Conservation (phyloP, 768 basidiomycete species). For the Cystofilobasidium macerans region DNA sequence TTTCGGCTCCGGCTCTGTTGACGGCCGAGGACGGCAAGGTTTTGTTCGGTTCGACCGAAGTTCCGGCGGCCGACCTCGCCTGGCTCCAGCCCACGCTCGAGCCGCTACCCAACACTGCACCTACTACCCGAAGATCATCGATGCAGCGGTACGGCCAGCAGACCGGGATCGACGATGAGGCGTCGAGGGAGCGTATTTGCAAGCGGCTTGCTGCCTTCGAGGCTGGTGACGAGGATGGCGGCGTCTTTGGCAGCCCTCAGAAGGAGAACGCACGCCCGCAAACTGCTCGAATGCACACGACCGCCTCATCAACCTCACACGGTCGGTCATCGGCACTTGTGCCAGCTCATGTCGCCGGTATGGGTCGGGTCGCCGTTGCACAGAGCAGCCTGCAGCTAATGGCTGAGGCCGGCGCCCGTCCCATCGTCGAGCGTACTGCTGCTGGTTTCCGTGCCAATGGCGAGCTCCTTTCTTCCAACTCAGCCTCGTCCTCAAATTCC, state of each 20-base stretch:
- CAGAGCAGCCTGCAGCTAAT: conserved; percentile 7
- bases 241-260: conserved; percentile 5
- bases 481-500: neutral
- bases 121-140: neutral
- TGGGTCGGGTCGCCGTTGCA: conserved; percentile 19
- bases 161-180: neutral
- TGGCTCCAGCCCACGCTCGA: conserved; percentile 12
- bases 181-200: conserved; percentile 8
- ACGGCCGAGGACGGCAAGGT: conserved; percentile 13
- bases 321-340: neutral
- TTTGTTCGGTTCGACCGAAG: conserved; percentile 8
- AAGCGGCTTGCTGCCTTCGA: conserved; percentile 14
- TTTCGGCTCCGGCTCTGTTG: conserved; percentile 18
- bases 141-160: too few species aligned
- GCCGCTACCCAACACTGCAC: neutral
- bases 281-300: neutral
- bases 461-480: neutral
- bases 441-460: too few species aligned
- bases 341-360: conserved; percentile 4
- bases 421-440: neutral
- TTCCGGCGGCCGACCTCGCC: conserved; percentile 21
- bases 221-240: neutral
- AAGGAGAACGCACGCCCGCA: neutral
- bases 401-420: conserved; percentile 1
- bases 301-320: neutral